A percentile compares a stretch with the other conserved stretches of the same genome.
phyloP scores from a whole-genome alignment of 1,284 basidiomycete genomes.

The Microbotryum saponariae region DNA sequence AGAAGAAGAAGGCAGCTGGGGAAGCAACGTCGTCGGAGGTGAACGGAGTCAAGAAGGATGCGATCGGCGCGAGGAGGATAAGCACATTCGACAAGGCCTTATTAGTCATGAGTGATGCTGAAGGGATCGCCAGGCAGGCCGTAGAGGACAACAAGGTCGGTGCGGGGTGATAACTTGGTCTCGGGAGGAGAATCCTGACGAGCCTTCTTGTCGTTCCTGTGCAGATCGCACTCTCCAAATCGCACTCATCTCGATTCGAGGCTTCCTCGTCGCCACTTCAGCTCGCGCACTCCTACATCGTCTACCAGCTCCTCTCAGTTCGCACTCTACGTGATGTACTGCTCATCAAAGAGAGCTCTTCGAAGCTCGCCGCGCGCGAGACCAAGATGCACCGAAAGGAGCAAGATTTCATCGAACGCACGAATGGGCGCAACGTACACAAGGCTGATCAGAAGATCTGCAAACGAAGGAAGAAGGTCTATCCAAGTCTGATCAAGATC shows the following conservation, averaged over 20 bases:
- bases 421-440: conserved; percentile 38
- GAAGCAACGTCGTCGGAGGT: conserved; percentile 37
- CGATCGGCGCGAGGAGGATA: conserved; percentile 47
- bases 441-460: conserved; percentile 52
- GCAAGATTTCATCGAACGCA: conserved; percentile 9
- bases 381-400: conserved; percentile 36
- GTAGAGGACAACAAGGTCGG: conserved; percentile 68
- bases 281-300: conserved; percentile 75
- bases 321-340: conserved; percentile 81
- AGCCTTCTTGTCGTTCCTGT: background rate
- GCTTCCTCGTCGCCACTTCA: conserved; percentile 47
- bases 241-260: conserved; percentile 35
- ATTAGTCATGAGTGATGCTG: conserved; percentile 74
- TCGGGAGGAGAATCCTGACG: background rate
- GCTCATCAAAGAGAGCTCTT: conserved; percentile 59
- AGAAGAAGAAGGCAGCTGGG: conserved; percentile 35
- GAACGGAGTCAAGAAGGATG: conserved; percentile 41
- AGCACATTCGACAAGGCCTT: conserved; percentile 77
- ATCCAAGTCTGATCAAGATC: conserved; percentile 77
- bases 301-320: conserved; percentile 73
- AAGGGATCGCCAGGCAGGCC: conserved; percentile 68
- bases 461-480: conserved; percentile 47
- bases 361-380: conserved; percentile 36
- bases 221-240: conserved; percentile 43
- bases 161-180: conserved; percentile 22